phyloP scores from a whole-genome alignment of 371 early-diverging fungal genomes.

The Mortierella sp. region DNA sequence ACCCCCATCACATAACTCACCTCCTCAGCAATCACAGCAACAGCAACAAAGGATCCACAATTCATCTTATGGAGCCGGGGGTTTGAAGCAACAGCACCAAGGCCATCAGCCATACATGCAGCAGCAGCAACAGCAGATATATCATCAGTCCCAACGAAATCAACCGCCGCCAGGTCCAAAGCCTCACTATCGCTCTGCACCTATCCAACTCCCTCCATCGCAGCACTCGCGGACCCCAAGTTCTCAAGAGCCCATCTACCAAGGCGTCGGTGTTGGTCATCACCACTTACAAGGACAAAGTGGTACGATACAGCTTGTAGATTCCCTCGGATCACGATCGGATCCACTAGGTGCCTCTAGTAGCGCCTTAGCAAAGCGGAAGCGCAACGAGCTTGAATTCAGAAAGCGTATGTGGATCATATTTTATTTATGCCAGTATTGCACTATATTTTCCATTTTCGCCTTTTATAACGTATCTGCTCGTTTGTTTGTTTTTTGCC shows the following conservation, averaged over 20 bases:
- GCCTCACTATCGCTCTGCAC: constrained; percentile 27
- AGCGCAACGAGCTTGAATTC: constrained; percentile 34
- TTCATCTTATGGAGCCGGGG: constrained; percentile 9
- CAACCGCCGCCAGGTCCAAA: constrained; percentile 31
- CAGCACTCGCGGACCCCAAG: constrained; percentile 26
- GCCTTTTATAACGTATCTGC: too few relatives aligned
- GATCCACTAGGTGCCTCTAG: not conserved
- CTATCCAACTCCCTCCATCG: constrained; percentile 11
- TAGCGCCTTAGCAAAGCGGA: constrained; percentile 33
- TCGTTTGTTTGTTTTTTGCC: too few relatives aligned
- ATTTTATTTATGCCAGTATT: too few relatives aligned
- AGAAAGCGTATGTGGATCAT: constrained; percentile 42
- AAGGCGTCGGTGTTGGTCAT: not conserved
- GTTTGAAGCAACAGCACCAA: constrained; percentile 24
- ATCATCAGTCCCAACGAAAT: constrained; percentile 18
- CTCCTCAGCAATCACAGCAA: constrained; percentile 10
- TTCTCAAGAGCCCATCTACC: constrained; percentile 12
- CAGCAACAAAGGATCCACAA: constrained; percentile 17
- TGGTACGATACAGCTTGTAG: not conserved
- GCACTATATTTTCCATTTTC: too few relatives aligned
- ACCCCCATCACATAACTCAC: not conserved
- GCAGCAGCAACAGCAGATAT: constrained; percentile 25
- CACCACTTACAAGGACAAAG: constrained; percentile 1
- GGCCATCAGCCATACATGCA: constrained; percentile 9
- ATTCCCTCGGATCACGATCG: not conserved